Evolutionary conservation across 208 protist species (phyloP), one percentile per base, ranked within the genome.

Genomic region (Leishmania amazonensis): DNA sequence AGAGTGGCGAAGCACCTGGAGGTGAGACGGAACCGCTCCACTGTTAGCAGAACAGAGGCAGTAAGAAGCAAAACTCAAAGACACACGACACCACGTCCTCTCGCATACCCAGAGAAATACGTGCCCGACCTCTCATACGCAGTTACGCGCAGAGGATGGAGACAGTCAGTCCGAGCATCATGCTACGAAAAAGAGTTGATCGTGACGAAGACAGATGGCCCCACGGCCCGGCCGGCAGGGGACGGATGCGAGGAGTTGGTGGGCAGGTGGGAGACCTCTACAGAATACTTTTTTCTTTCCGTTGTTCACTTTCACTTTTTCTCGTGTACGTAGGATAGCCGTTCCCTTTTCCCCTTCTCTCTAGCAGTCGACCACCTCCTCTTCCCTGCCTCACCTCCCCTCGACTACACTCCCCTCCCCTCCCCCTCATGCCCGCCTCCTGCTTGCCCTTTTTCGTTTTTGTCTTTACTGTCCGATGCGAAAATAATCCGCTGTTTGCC

Each of bases 261-360:
- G 62, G 3, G 28, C 28, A 35, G 31, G 9, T 68, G 62, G 28
- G 28, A 21, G 62, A 38, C 38, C 3, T n/a, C 7, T 1, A 9
- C 38, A n/a, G 47, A 24, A 2, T 0, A 6, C 11, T 40, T 24
- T 40, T 71, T 38, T 6, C 24, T 13, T n/a, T 45, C 64, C 6
- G n/a, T 8, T 35, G 3, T n/a, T 21, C 13, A 24, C 31, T 71
- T n/a, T 2, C 65, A 9, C 19, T 42, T n/a, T 75, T 38, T 68
- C 60, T 19, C 75, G 6, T 5, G 74, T 31, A 65, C 76, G 17
- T 76, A 70, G 65, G 24, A 65, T 72, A 68, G 62, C 67, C 40
- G 60, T 68, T 83, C 79, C 21, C 7, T 17, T 31, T 79, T 80
- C 58, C n/a, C 71, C n/a, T 73, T 38, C 53, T n/a, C 53, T 77